Percentiles rank a stretch among this genome's conserved stretches.
Conservation (phyloP, 2,329 filamentous ascomycete genomes). For the Trematosphaeria pertusa region DNA sequence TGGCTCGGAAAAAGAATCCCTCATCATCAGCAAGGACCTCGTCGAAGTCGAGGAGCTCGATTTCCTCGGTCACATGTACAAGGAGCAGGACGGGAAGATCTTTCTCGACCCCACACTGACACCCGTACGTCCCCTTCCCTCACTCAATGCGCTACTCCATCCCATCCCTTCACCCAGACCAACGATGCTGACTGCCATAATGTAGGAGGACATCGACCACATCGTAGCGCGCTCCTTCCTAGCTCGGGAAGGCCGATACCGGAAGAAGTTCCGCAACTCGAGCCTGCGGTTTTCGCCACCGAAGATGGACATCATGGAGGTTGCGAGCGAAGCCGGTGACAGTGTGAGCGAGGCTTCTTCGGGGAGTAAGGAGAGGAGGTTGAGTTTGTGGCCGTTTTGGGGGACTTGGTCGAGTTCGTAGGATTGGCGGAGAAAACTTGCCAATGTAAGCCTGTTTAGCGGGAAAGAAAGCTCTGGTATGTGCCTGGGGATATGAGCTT, state of each 20-base stretch:
- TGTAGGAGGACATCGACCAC: conserved; percentile 11
- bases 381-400: conserved; percentile 8
- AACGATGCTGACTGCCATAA: background rate
- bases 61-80: conserved; percentile 7
- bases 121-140: background rate
- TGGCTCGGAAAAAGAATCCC: conserved; percentile 8
- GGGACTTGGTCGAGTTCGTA: conserved; percentile 5
- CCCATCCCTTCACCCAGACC: no score
- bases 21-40: conserved; percentile 13
- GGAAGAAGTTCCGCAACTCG: conserved; percentile 6
- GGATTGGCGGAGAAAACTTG: no score
- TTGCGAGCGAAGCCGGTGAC: conserved; percentile 6
- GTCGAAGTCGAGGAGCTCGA: conserved; percentile 11
- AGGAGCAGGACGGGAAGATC: conserved; percentile 1
- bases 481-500: no score
- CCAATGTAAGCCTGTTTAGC: no score
- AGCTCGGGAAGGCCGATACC: conserved; percentile 4
- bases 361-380: conserved; percentile 1
- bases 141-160: no score
- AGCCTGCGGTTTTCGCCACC: background rate
- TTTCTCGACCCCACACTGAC: conserved; percentile 8
- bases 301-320: conserved; percentile 3
- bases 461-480: no score
- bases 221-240: conserved; percentile 9
- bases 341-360: background rate